Percentiles rank a stretch among this genome's conserved stretches.
Conservation (phyloP, 106 monocot species). For the Apostasia shenzhenica region DNA sequence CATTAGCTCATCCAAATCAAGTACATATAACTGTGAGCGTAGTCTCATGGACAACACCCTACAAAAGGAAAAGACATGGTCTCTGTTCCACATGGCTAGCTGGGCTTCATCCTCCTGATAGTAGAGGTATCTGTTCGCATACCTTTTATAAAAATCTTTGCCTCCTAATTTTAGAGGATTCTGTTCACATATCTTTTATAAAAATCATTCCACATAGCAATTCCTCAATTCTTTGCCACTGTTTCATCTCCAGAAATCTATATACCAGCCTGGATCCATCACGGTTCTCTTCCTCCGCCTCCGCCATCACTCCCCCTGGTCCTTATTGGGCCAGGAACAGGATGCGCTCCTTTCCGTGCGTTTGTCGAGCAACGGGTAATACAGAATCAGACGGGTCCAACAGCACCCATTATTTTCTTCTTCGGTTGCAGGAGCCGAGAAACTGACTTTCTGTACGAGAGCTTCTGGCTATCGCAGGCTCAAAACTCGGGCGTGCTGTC, state of each 20-base stretch:
- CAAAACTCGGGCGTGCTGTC: conserved; percentile 54
- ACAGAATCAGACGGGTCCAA: conserved; percentile 24
- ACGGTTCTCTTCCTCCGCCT: conserved; percentile 59
- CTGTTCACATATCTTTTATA: neutral
- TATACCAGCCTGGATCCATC: conserved; percentile 81
- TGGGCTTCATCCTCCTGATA: conserved; percentile 49
- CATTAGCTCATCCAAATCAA: conserved; percentile 63
- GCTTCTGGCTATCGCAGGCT: conserved; percentile 64
- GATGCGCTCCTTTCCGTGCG: conserved; percentile 85
- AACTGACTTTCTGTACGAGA: conserved; percentile 60
- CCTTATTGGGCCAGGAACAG: conserved; percentile 91
- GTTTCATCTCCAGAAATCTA: conserved; percentile 26
- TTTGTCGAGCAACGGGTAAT: conserved; percentile 66
- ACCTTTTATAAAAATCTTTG: neutral
- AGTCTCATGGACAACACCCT: conserved; percentile 69
- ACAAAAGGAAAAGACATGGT: conserved; percentile 63
- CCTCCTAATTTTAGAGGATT: no score
- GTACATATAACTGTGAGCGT: conserved; percentile 85
- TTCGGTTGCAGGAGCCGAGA: conserved; percentile 81
- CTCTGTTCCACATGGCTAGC: conserved; percentile 93
- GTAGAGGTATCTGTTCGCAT: conserved; percentile 18
- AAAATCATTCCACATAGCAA: neutral
- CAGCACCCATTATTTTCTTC: conserved; percentile 80
- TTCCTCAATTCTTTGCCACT: neutral
- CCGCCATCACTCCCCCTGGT: conserved; percentile 64